Evolutionary conservation across 805 yeast species (phyloP).

Genomic region (Ogataea methanolica): DNA sequence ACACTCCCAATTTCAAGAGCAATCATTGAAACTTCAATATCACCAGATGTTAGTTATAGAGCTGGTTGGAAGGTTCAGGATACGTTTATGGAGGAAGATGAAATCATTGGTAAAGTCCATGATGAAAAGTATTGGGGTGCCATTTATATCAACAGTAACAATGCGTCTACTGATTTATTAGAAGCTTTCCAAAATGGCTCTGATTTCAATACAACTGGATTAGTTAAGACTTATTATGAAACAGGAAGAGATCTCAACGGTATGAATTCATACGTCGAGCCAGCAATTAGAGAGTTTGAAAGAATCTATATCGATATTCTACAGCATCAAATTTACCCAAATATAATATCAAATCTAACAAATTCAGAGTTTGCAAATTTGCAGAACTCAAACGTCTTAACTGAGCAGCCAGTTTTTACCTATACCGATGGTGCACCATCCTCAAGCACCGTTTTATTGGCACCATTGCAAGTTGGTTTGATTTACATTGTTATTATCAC

Average conservation of each 20-base stretch:
- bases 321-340: conserved; percentile 21
- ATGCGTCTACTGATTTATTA: conserved; percentile 35
- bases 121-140: conserved; percentile 62
- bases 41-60: conserved; percentile 7
- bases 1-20: conserved; percentile 30
- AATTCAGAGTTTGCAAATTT: background rate
- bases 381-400: conserved; percentile 6
- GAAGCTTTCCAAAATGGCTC: conserved; percentile 37
- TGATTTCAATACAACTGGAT: conserved; percentile 22
- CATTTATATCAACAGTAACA: conserved; percentile 43
- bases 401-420: conserved; percentile 17
- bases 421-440: conserved; percentile 46
- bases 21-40: conserved; percentile 12
- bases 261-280: conserved; percentile 41
- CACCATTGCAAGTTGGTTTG: conserved; percentile 73
- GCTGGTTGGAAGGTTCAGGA: conserved; percentile 35
- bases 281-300: conserved; percentile 37
- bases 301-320: conserved; percentile 18
- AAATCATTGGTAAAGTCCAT: conserved; percentile 41
- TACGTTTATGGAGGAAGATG: conserved; percentile 28
- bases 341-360: conserved; percentile 20
- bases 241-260: conserved; percentile 59
- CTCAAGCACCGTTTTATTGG: conserved; percentile 45
- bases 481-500: conserved; percentile 68
- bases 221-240: conserved; percentile 40